Evolutionary conservation across 495 filamentous ascomycete genomes (phyloP), one percentile per base, ranked within the genome.

Genomic region (Chaetomium cochliodes): DNA sequence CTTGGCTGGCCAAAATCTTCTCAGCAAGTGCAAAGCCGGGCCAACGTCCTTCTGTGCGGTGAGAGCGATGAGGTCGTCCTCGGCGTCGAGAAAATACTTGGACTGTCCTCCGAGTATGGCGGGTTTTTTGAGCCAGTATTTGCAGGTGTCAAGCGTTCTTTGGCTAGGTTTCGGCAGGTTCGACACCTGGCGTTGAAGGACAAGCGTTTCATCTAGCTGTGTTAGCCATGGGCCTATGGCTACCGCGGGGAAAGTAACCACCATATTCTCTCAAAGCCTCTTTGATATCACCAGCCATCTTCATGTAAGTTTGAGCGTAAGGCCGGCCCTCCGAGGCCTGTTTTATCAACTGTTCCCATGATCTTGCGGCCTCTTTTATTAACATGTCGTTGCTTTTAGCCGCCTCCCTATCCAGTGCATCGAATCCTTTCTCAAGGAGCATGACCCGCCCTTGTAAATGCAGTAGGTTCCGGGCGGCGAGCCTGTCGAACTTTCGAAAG

Each of bases 401-500:
- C 5, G 22, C n/a, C 5, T 56, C n/a, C 12, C n/a, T 22, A 11
- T 55, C 52, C 52, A 37, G n/a, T 1, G 5, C 22, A 9, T 55
- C 52, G 0, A 55, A 7, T 16, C 39, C 16, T 42, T 57, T 41
- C 54, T 41, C 54, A 2, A 57, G 30, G 1, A 13, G 11, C 7
- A 25, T 57, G 22, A 57, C 22, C 54, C 20, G 54, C 3, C 33
- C 54, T 23, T 57, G 54, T 33, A 42, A n/a, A n/a, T 41, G 22
- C 11, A 57, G 13, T 2, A 57, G 54, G 37, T 57, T 57, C 26
- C 54, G 20, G 1, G 54, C 54, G 2, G 54, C 54, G 33, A 57
- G 54, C 37, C n/a, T 41, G 33, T 42, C 54, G 23, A 57, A 57
- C n/a, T 42, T 57, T 5, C 54, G 51, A 30, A 55, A 55, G 52